phyloP scores from a whole-genome alignment of 768 basidiomycete species.

The Boletus sensibilis region DNA sequence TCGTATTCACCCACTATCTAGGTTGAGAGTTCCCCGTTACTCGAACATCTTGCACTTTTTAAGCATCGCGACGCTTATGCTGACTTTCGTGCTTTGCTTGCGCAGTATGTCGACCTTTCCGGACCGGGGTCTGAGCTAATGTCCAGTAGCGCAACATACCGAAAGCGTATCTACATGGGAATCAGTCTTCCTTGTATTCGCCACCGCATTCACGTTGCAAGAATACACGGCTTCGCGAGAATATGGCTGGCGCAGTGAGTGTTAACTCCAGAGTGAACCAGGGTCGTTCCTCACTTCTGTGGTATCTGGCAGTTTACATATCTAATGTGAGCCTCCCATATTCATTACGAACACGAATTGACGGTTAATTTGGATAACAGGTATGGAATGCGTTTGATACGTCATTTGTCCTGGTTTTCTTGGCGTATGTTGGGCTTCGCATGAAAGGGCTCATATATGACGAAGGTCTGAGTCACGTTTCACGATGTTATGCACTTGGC shows the following conservation, averaged over 20 bases:
- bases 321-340: slow-evolving; percentile 60
- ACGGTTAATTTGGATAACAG: slow-evolving; percentile 36
- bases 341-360: neutral
- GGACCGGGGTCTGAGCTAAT: slow-evolving; percentile 1
- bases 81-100: slow-evolving; percentile 73
- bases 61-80: slow-evolving; percentile 66
- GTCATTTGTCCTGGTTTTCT: slow-evolving; percentile 65
- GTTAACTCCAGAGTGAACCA: neutral
- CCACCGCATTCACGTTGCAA: slow-evolving; percentile 74
- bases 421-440: slow-evolving; percentile 65
- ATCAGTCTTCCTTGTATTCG: slow-evolving; percentile 70
- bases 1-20: slow-evolving; percentile 24
- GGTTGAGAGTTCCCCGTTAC: slow-evolving; percentile 81
- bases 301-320: slow-evolving; percentile 58
- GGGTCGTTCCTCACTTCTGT: neutral
- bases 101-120: slow-evolving; percentile 49
- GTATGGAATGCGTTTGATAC: slow-evolving; percentile 93
- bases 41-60: slow-evolving; percentile 74
- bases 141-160: slow-evolving; percentile 52
- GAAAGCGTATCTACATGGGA: slow-evolving; percentile 60
- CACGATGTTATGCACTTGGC: neutral
- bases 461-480: slow-evolving; percentile 47
- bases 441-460: slow-evolving; percentile 55
- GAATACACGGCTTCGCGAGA: slow-evolving; percentile 88
- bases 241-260: slow-evolving; percentile 84